These are phyloP conservation scores for Fusarium coffeatum DNA, from an alignment of 2,329 filamentous ascomycete genomes.

Conservation along the genomic window DNA sequence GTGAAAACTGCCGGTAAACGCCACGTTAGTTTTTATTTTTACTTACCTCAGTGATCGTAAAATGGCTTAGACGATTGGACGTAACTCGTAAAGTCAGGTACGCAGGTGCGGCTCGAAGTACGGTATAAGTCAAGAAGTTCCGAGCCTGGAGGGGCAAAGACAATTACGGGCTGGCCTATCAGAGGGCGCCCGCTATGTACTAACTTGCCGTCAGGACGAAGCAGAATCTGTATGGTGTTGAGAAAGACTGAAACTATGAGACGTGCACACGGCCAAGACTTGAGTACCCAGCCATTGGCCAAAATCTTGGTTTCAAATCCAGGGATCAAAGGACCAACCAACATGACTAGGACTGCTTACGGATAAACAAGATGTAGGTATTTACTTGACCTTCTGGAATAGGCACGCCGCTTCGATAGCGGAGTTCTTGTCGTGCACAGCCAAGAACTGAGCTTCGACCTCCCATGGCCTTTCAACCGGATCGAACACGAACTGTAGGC, in stretches of 20 bases:
- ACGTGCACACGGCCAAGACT: neutral
- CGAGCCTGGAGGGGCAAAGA: neutral
- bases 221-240: neutral
- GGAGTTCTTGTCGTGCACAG: slow-evolving; percentile 17
- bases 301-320: neutral
- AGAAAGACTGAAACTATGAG: slow-evolving; percentile 3
- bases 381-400: slow-evolving; percentile 30
- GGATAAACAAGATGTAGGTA: neutral
- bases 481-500: neutral
- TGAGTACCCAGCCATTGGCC: neutral
- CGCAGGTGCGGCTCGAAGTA: neutral
- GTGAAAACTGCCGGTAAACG: neutral
- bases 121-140: neutral
- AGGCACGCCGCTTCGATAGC: slow-evolving; percentile 26
- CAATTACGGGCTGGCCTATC: slow-evolving; percentile 31
- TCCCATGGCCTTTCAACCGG: neutral
- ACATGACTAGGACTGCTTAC: neutral
- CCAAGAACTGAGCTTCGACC: slow-evolving; percentile 1
- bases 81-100: neutral
- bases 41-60: neutral
- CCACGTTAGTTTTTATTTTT: neutral
- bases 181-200: neutral
- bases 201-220: neutral
- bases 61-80: neutral
- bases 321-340: slow-evolving; percentile 2